Evolutionary conservation across 768 basidiomycete genomes (phyloP), one percentile per base, ranked within the genome.

Genomic region (Clavulina sp.): DNA sequence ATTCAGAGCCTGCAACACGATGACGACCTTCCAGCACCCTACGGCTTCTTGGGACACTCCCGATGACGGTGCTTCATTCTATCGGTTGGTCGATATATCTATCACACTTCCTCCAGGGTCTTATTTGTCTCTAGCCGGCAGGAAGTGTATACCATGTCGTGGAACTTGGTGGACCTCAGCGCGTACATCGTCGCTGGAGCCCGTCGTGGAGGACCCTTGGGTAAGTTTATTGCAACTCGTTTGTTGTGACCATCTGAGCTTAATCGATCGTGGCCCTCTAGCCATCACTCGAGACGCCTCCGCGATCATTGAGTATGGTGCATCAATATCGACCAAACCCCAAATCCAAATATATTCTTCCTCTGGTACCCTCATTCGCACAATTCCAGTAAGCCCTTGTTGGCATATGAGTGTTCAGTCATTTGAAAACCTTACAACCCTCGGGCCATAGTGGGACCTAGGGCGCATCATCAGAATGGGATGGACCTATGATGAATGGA

Each of bases 31-130:
- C n/a, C 43, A 13, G 13, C 84, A 86, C 59, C 84, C 86, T 1
- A 85, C 84, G 2, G 64, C 77, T 29, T 74, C 76, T 65, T 97
- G 93, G 93, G 81, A 92, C 64, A 76, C 91, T 40, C 86, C 95
- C 80, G 76, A 81, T 63, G 77, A 84, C 60, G 84, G 83, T 24
- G 78, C 71, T 59, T 84, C 81, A 30, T 97, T 95, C 69, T 96
- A 96, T 61, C 70, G 81, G 61, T 60, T 23, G 29, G 41, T 52
- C 28, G 30, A 21, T 23, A 19, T 9, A 21, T 3, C 13, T 40
- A 26, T 54, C 19, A 31, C 19, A 29, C 31, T n/a, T 28, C 32
- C n/a, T 6, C 13, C 41, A 26, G 34, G 18, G 30, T 7, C 26
- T 2, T 23, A n/a, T n/a, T n/a, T n/a, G 26, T 31, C 4, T 19